A percentile compares a stretch with the other conserved stretches of the same genome.
phyloP scores from a whole-genome alignment of 768 basidiomycete species.

The Boletus vermiculosoides region DNA sequence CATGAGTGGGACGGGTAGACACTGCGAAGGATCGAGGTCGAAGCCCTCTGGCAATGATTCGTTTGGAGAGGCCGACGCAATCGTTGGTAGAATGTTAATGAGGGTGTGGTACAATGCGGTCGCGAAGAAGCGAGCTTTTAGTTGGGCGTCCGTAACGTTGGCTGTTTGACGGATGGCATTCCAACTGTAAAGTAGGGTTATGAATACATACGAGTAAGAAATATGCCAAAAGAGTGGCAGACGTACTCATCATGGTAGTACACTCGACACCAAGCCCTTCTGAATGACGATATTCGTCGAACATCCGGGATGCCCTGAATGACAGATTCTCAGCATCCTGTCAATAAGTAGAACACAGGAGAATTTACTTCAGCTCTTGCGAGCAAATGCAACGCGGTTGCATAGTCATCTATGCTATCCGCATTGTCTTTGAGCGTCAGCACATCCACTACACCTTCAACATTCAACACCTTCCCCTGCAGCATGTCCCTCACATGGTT shows the following conservation, averaged over 20 bases:
- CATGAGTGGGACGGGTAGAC: conserved; percentile 54
- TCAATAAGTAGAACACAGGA: background rate
- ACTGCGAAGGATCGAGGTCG: conserved; percentile 55
- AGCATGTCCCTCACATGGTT: conserved; percentile 65
- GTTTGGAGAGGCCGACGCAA: conserved; percentile 24
- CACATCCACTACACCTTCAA: conserved; percentile 82
- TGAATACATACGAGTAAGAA: background rate
- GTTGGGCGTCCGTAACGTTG: conserved; percentile 72
- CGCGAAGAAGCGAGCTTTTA: conserved; percentile 64
- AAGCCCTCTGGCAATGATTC: conserved; percentile 45
- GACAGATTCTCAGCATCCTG: conserved; percentile 5
- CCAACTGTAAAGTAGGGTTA: conserved; percentile 57
- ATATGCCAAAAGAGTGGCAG: background rate
- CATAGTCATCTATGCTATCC: conserved; percentile 58
- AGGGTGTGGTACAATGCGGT: conserved; percentile 78
- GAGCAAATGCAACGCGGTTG: conserved; percentile 66
- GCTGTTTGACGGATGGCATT: conserved; percentile 67
- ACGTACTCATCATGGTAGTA: conserved; percentile 88
- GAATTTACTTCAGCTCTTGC: conserved; percentile 49
- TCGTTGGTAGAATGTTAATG: conserved; percentile 41
- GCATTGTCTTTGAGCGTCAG: conserved; percentile 82
- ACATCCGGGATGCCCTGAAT: conserved; percentile 68
- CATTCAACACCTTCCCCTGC: conserved; percentile 67
- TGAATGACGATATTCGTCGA: conserved; percentile 65
- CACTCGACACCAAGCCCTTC: conserved; percentile 82